Evolutionary conservation across 2,329 filamentous ascomycete genomes (phyloP).

Genomic region (Nannizziopsis arthrosporioides): DNA sequence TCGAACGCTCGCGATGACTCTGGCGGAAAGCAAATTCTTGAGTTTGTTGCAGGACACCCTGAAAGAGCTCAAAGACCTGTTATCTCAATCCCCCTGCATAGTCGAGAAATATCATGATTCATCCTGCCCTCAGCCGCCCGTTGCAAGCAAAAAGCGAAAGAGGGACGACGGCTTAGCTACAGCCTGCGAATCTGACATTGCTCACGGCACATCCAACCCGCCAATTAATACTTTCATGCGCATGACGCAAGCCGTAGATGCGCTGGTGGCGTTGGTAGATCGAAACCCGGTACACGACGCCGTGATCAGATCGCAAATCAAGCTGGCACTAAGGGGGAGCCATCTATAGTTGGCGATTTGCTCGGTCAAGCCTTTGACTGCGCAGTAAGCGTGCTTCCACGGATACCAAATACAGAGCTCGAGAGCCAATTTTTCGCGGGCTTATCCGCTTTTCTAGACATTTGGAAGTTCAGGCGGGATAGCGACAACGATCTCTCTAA

Average conservation of each 20-base stretch:
- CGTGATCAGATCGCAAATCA: conserved; percentile 27
- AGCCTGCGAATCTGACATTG: neutral
- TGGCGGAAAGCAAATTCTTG: conserved; percentile 59
- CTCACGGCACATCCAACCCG: neutral
- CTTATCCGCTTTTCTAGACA: conserved; percentile 24
- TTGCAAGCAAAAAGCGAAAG: conserved; percentile 30
- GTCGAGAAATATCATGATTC: conserved; percentile 15
- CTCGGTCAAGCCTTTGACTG: conserved; percentile 14
- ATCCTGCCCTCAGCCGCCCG: conserved; percentile 14
- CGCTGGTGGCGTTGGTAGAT: conserved; percentile 8
- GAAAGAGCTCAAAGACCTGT: conserved; percentile 35
- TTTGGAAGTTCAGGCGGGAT: conserved; percentile 31
- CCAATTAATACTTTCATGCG: conserved; percentile 7
- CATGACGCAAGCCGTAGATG: conserved; percentile 5
- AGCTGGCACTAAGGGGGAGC: conserved; percentile 30
- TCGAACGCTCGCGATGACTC: conserved; percentile 56
- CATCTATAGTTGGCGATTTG: conserved; percentile 25
- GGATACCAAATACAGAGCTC: neutral
- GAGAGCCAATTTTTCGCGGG: conserved; percentile 23
- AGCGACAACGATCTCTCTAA: conserved; percentile 25
- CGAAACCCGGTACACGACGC: conserved; percentile 16
- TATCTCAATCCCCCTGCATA: neutral
- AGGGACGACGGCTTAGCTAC: conserved; percentile 17
- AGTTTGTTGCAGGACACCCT: conserved; percentile 54
- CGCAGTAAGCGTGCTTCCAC: neutral